Conservation (phyloP, 2,329 filamentous ascomycete species). For the Aaosphaeria arxii region DNA sequence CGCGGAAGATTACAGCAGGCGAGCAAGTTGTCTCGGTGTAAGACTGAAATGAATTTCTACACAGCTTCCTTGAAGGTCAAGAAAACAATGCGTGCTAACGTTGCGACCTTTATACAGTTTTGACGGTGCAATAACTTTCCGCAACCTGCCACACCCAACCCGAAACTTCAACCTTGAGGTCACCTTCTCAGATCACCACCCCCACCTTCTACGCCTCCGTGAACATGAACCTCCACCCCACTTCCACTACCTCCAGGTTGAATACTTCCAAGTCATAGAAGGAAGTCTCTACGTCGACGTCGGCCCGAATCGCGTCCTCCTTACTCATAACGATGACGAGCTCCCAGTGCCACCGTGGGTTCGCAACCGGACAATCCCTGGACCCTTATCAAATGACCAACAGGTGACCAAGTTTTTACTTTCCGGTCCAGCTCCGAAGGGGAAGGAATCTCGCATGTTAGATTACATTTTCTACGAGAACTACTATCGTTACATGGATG, state of each 20-base stretch:
- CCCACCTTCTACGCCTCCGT: conserved; percentile 1
- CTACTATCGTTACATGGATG: conserved; percentile 37
- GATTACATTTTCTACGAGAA: conserved; percentile 38
- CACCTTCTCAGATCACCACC: conserved; percentile 4
- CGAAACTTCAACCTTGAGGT: conserved; percentile 3
- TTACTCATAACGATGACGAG: conserved; percentile 29
- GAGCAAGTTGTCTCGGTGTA: too few relatives aligned
- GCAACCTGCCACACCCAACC: neutral
- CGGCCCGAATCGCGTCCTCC: conserved; percentile 15
- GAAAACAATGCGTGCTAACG: too few relatives aligned
- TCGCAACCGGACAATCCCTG: conserved; percentile 12
- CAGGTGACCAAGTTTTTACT: conserved; percentile 13
- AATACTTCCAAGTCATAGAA: conserved; percentile 26
- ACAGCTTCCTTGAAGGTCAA: too few relatives aligned
- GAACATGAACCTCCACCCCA: conserved; percentile 25
- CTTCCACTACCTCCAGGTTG: conserved; percentile 32
- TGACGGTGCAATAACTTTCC: conserved; percentile 3
- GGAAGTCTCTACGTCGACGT: conserved; percentile 28
- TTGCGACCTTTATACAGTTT: conserved; percentile 1
- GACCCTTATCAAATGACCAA: conserved; percentile 1
- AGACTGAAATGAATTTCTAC: too few relatives aligned
- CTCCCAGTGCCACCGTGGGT: conserved; percentile 10
- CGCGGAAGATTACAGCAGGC: too few relatives aligned
- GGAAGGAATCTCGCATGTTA: conserved; percentile 23
- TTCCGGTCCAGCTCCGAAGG: conserved; percentile 15